A percentile compares a stretch with the other conserved stretches of the same genome.
phyloP scores from a whole-genome alignment of 306 rosid genomes.

The Morella rubra region DNA sequence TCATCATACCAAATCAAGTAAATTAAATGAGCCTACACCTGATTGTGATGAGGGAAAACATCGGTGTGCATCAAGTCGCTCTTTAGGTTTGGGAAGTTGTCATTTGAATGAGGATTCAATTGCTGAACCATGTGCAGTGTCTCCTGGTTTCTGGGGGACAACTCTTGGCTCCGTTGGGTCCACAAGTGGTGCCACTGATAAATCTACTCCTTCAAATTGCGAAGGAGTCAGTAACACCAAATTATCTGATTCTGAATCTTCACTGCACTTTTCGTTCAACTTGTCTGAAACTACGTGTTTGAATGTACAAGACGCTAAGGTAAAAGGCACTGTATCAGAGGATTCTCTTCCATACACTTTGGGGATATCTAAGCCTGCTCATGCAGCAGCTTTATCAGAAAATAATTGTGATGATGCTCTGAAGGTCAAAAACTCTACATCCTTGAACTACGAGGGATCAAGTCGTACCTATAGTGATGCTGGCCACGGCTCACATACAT shows the following conservation, averaged over 20 bases:
- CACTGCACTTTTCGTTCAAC: slow-evolving; percentile 39
- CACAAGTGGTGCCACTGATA: slow-evolving; percentile 26
- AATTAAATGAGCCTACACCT: slow-evolving; percentile 37
- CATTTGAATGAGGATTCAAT: slow-evolving; percentile 29
- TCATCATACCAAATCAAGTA: slow-evolving; percentile 40
- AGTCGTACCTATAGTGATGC: slow-evolving; percentile 18
- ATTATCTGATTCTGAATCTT: slow-evolving; percentile 42
- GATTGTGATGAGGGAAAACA: slow-evolving; percentile 38
- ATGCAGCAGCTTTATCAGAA: slow-evolving; percentile 35
- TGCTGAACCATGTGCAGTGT: slow-evolving; percentile 34
- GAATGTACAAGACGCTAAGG: slow-evolving; percentile 34
- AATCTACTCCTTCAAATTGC: slow-evolving; percentile 25
- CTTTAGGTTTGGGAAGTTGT: slow-evolving; percentile 25
- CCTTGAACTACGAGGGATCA: slow-evolving; percentile 34
- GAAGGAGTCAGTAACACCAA: slow-evolving; percentile 26
- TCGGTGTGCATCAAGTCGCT: slow-evolving; percentile 26
- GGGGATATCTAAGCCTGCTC: slow-evolving; percentile 23
- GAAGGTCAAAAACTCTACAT: slow-evolving; percentile 29
- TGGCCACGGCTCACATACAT: slow-evolving; percentile 23
- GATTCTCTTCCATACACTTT: slow-evolving; percentile 31
- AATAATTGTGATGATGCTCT: slow-evolving; percentile 29
- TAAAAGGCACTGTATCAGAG: slow-evolving; percentile 27
- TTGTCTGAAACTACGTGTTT: slow-evolving; percentile 31
- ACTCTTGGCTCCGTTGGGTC: slow-evolving; percentile 41
- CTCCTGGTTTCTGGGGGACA: slow-evolving; percentile 72